phyloP scores from a whole-genome alignment of 306 rosid genomes.

The Acmispon strigosus region DNA sequence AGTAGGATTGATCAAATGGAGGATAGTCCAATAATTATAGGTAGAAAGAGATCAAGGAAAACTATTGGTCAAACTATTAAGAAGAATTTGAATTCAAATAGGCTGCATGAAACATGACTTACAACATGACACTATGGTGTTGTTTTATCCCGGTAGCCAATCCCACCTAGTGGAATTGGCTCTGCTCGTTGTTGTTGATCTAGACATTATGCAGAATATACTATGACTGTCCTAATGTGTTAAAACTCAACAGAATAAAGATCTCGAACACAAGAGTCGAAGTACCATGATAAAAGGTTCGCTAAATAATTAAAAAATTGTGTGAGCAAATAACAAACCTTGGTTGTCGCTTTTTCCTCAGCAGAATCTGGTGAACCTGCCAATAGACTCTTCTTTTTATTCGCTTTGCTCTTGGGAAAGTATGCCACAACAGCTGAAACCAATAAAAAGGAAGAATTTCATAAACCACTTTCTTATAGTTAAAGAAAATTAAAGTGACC shows the following conservation, averaged over 20 bases:
- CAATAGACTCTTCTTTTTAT: conserved; percentile 68
- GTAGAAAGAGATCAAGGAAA: not conserved
- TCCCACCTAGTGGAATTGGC: not conserved
- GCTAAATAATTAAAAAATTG: not conserved
- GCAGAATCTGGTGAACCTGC: conserved; percentile 52
- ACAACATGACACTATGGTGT: not conserved
- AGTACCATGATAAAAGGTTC: not conserved
- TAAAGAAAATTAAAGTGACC: not conserved
- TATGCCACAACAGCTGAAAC: conserved; percentile 66
- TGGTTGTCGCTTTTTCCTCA: conserved; percentile 34
- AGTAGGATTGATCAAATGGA: not conserved
- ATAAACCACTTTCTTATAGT: not conserved
- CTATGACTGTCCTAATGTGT: not conserved
- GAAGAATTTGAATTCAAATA: not conserved
- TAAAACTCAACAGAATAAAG: not conserved
- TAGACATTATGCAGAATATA: not conserved
- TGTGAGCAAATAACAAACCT: conserved; percentile 40
- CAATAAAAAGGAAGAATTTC: conserved; percentile 17
- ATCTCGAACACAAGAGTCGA: not conserved
- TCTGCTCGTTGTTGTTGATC: not conserved
- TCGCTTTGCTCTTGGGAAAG: conserved; percentile 73
- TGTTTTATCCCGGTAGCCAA: not conserved
- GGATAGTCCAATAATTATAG: not conserved
- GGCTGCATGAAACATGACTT: not conserved
- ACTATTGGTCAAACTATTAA: not conserved